Percentiles rank a stretch among this genome's conserved stretches.
These are phyloP conservation scores for Penicillium paxilli DNA, from an alignment of 495 filamentous ascomycete species.

Conservation along the genomic window DNA sequence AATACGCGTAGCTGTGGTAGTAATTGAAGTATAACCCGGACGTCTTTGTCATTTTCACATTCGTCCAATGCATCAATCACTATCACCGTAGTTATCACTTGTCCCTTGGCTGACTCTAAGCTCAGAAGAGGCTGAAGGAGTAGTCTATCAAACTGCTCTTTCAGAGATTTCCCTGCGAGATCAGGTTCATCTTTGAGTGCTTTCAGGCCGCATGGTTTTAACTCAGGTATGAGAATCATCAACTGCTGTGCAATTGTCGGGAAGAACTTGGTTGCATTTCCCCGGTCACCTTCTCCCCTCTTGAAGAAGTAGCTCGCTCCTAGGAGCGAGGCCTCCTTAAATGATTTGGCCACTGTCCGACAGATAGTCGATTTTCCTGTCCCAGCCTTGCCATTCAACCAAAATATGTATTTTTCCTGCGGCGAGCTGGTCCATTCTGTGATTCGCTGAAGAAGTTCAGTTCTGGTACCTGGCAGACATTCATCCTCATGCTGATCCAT, in stretches of 20 bases:
- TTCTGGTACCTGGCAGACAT: not conserved
- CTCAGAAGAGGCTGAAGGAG: not conserved
- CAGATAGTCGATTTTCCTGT: not conserved
- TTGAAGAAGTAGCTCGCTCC: not conserved
- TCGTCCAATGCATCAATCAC: not conserved
- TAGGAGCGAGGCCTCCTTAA: not conserved
- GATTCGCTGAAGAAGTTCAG: not conserved
- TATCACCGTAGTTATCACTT: not conserved
- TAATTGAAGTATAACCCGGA: not conserved
- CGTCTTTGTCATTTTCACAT: not conserved
- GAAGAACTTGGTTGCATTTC: not conserved
- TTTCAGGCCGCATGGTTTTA: not conserved
- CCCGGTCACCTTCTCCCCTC: not conserved
- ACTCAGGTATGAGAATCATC: not conserved
- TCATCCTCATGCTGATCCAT: not conserved
- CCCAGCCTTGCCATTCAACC: not conserved
- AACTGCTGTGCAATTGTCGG: not conserved
- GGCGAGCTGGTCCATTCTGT: not conserved
- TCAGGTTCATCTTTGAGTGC: not conserved
- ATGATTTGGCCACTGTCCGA: not conserved
- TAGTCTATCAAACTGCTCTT: not conserved
- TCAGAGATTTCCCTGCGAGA: not conserved
- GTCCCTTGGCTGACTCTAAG: not conserved
- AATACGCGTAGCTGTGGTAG: not conserved
- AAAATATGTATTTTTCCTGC: not conserved